Base-by-base conservation (phyloP, 331 rosid genomes). In the Dryas integrifolia region DNA sequence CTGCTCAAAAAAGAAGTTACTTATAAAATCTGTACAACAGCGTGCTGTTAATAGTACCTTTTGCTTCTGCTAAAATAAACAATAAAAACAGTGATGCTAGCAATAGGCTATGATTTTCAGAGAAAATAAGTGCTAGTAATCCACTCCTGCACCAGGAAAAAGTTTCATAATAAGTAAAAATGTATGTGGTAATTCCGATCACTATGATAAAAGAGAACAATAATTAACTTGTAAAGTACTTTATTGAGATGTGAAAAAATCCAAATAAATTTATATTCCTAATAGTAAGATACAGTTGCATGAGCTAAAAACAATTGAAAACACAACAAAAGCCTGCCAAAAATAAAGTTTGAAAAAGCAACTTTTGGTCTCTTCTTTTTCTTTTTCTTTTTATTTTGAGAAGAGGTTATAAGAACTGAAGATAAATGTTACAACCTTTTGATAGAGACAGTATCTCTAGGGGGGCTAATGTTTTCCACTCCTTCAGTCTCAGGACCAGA, bases 51-150 rank as follows among this genome's bases (percentile, higher is more conserved):
- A 41, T 3, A 49, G 65, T 87, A 88, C 97, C 97, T 89, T 86
- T 76, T 58, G 76, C 82, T 79, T 92, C 97, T 67, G 79, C 81
- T 79, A 92, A 21, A 76, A 78, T 66, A 63, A 92, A 81, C 76
- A 92, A 73, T 66, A 92, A 74, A 83, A 83, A 87, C 41, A 85
- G 77, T 46, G 86, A 88, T 76, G 88, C 84, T 43, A 88, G 76
- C 85, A 82, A 61, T 66, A 85, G 74, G 80, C 21, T 83, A 61
- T 58, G 80, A 86, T 82, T 81, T 76, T 86, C 88, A 9, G 88
- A 82, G 77, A 80, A 83, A 77, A 80, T 69, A 75, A 69, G 65
- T 10, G 84, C 83, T 77, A 85, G 81, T 70, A 89, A 72, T 79
- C 94, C 96, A 74, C 60, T 50, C 89, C 97, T 92, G 88, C 81